Conservation (phyloP, 495 filamentous ascomycete genomes). For the Talaromyces ruber region DNA sequence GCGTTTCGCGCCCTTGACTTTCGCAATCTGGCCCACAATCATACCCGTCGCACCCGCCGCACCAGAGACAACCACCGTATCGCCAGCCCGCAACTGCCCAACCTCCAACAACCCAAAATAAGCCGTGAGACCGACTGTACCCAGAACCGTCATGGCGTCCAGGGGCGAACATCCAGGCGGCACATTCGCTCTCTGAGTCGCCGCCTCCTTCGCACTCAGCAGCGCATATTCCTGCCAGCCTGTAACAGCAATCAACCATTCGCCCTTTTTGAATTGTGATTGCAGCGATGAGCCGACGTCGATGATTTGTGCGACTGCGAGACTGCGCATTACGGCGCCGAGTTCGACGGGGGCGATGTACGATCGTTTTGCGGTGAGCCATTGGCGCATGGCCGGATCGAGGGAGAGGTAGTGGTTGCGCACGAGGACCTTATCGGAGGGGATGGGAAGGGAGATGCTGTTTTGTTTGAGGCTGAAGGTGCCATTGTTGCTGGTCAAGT, state of each 20-base stretch:
- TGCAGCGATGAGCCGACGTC: constrained; percentile 27
- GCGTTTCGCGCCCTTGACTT: constrained; percentile 46
- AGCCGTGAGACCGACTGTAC: constrained; percentile 53
- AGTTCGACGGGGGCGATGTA: constrained; percentile 60
- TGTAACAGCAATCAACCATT: constrained; percentile 37
- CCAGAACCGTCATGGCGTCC: constrained; percentile 52
- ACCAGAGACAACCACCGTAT: constrained; percentile 59
- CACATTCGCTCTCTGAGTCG: constrained; percentile 26
- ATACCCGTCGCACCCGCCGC: constrained; percentile 65
- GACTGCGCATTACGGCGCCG: constrained; percentile 60
- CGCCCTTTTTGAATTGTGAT: constrained; percentile 39
- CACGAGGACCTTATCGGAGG: constrained; percentile 56
- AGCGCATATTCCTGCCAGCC: constrained; percentile 61
- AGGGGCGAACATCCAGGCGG: constrained; percentile 41
- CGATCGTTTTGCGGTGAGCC: constrained; percentile 58
- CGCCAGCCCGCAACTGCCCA: constrained; percentile 45
- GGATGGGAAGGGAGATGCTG: constrained; percentile 33
- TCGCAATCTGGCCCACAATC: constrained; percentile 61
- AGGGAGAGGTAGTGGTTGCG: constrained; percentile 64
- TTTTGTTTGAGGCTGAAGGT: constrained; percentile 47
- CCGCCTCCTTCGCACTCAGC: constrained; percentile 31
- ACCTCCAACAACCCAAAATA: constrained; percentile 59
- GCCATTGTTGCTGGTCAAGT: constrained; percentile 21
- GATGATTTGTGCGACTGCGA: constrained; percentile 46
- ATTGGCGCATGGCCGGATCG: constrained; percentile 75